These are phyloP conservation scores for Saturnispora quitensis DNA, from an alignment of 805 yeast genomes.

Conservation along the genomic window DNA sequence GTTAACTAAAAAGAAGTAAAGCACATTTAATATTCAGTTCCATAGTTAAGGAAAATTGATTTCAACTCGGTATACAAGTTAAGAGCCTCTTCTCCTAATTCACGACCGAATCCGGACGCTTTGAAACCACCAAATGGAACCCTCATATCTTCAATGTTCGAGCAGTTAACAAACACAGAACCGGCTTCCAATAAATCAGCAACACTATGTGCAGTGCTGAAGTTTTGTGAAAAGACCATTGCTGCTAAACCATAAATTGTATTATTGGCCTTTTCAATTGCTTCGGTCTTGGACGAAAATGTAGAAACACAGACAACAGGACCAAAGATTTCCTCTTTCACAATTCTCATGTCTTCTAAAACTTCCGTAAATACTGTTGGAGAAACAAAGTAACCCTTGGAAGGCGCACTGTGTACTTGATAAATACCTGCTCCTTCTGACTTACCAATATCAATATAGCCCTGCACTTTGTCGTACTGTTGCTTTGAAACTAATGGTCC, in stretches of 20 bases:
- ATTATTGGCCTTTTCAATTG: slow-evolving; percentile 56
- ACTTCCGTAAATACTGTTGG: slow-evolving; percentile 76
- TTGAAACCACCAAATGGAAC: slow-evolving; percentile 81
- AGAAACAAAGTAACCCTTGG: slow-evolving; percentile 56
- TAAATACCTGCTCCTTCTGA: slow-evolving; percentile 41
- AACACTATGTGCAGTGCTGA: slow-evolving; percentile 48
- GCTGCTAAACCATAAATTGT: slow-evolving; percentile 77
- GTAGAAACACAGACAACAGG: slow-evolving; percentile 69
- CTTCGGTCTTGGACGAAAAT: slow-evolving; percentile 63
- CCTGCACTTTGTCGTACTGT: slow-evolving; percentile 45
- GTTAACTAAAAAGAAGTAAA: slow-evolving; percentile 7
- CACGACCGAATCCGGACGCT: slow-evolving; percentile 73
- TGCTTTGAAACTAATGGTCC: slow-evolving; percentile 56
- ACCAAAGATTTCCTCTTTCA: slow-evolving; percentile 79
- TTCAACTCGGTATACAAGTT: slow-evolving; percentile 64
- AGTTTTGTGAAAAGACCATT: slow-evolving; percentile 64
- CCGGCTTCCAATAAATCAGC: slow-evolving; percentile 51
- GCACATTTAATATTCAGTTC: slow-evolving; percentile 20
- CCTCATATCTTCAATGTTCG: slow-evolving; percentile 53
- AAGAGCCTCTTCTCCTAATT: slow-evolving; percentile 68
- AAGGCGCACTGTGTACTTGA: slow-evolving; percentile 33
- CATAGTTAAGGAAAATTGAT: slow-evolving; percentile 51
- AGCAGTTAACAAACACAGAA: slow-evolving; percentile 59
- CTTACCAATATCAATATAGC: slow-evolving; percentile 37
- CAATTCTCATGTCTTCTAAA: slow-evolving; percentile 52